phyloP scores from a whole-genome alignment of 2,329 filamentous ascomycete genomes.

The Colletotrichum theobromicola region DNA sequence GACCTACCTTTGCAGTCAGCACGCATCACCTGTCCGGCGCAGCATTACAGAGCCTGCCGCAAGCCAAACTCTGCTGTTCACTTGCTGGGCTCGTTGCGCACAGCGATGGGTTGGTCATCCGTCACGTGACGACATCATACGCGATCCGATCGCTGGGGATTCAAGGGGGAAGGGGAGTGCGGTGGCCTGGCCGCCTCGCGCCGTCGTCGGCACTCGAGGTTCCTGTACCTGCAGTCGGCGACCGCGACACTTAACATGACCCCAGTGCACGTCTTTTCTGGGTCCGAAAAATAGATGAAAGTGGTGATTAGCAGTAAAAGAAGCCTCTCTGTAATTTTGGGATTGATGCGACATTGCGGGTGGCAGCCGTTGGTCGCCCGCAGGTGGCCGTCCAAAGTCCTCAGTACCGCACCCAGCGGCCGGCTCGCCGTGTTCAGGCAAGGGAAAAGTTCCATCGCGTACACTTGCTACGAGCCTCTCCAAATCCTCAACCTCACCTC shows the following conservation, averaged over 20 bases:
- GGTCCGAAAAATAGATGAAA: slow-evolving; percentile 9
- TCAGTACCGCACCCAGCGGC: slow-evolving; percentile 15
- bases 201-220: slow-evolving; percentile 18
- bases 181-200: slow-evolving; percentile 16
- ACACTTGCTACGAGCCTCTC: slow-evolving; percentile 33
- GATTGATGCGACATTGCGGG: neutral
- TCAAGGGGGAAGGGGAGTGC: slow-evolving; percentile 2
- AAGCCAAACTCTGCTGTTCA: neutral
- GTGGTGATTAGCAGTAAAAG: neutral
- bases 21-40: neutral
- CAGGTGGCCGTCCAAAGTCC: neutral
- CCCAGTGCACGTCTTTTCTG: slow-evolving; percentile 11
- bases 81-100: slow-evolving; percentile 1
- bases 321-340: neutral
- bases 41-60: neutral
- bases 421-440: slow-evolving; percentile 19
- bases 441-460: slow-evolving; percentile 23
- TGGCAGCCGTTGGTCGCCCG: neutral
- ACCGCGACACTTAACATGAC: neutral
- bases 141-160: slow-evolving; percentile 18
- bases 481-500: slow-evolving; percentile 62
- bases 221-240: slow-evolving; percentile 18
- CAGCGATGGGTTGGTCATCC: neutral
- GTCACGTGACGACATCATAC: slow-evolving; percentile 9
- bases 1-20: neutral